phyloP scores from a whole-genome alignment of 2,329 filamentous ascomycete genomes.

The Colletotrichum truncatum region DNA sequence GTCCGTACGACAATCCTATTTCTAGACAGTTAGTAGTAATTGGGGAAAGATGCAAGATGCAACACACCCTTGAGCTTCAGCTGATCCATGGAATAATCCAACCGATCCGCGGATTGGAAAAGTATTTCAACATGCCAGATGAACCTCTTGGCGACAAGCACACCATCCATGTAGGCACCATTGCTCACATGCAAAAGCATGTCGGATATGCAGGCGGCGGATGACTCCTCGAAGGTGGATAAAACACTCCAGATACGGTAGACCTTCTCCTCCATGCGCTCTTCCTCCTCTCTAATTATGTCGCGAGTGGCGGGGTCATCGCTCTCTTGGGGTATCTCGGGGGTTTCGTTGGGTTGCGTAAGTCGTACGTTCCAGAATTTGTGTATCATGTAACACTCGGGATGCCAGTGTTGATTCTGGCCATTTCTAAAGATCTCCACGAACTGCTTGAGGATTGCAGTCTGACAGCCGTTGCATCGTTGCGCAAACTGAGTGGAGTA shows the following conservation, averaged over 20 bases:
- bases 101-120: conserved; percentile 86
- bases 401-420: conserved; percentile 99
- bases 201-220: conserved; percentile 96
- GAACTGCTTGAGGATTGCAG: conserved; percentile 97
- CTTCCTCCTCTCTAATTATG: conserved; percentile 83
- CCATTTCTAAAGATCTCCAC: conserved; percentile 98
- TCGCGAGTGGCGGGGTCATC: conserved; percentile 73
- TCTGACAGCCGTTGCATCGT: conserved; percentile 95
- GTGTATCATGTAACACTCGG: conserved; percentile 99
- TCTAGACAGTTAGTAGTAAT: conserved; percentile 4
- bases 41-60: not conserved
- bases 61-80: conserved; percentile 78
- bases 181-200: conserved; percentile 99
- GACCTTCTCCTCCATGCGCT: conserved; percentile 96
- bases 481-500: conserved; percentile 98
- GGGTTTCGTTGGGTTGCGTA: conserved; percentile 65
- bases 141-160: conserved; percentile 94
- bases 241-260: conserved; percentile 98
- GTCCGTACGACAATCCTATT: conserved; percentile 84
- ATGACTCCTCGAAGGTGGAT: conserved; percentile 96
- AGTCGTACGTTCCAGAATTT: conserved; percentile 99
- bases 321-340: conserved; percentile 53
- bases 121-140: conserved; percentile 95
- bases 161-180: conserved; percentile 93
- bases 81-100: conserved; percentile 77